phyloP scores from a whole-genome alignment of 1,139 yeast genomes.

The Pichia sp. region DNA sequence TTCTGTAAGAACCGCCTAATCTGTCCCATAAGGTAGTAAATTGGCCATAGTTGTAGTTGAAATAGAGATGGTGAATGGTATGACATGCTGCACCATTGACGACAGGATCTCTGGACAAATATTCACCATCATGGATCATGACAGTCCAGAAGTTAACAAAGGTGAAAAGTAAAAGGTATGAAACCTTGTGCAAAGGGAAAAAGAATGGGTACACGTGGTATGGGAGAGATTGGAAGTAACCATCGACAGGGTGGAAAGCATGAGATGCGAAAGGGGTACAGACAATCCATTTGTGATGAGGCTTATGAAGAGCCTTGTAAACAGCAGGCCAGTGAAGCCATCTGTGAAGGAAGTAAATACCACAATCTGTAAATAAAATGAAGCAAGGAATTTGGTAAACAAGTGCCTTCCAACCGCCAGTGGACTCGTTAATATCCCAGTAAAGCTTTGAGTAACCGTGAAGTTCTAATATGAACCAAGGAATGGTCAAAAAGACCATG shows the following conservation, averaged over 20 bases:
- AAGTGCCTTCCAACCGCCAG: constrained; percentile 63
- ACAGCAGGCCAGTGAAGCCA: constrained; percentile 87
- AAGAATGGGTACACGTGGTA: constrained; percentile 86
- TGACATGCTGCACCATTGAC: constrained; percentile 98
- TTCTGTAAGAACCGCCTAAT: constrained; percentile 86
- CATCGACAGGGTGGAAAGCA: constrained; percentile 98
- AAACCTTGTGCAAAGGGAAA: constrained; percentile 86
- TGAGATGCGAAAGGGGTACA: constrained; percentile 98
- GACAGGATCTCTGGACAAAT: constrained; percentile 85
- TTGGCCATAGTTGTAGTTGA: constrained; percentile 97
- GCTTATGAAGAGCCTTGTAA: constrained; percentile 84
- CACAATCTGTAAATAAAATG: constrained; percentile 87
- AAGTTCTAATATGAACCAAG: constrained; percentile 81
- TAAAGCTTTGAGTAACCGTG: constrained; percentile 79
- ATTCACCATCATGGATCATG: constrained; percentile 97
- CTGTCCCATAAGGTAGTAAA: constrained; percentile 98
- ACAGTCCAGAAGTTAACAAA: constrained; percentile 98
- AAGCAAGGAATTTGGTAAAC: constrained; percentile 65
- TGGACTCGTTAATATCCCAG: constrained; percentile 53
- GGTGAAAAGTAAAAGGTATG: constrained; percentile 73
- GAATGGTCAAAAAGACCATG: constrained; percentile 82
- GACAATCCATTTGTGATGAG: constrained; percentile 99
- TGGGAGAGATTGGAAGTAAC: constrained; percentile 86
- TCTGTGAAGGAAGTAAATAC: constrained; percentile 86
- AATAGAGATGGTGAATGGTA: constrained; percentile 91